Base-by-base conservation (phyloP, 208 protist species). In the Porcisia hertigi region DNA sequence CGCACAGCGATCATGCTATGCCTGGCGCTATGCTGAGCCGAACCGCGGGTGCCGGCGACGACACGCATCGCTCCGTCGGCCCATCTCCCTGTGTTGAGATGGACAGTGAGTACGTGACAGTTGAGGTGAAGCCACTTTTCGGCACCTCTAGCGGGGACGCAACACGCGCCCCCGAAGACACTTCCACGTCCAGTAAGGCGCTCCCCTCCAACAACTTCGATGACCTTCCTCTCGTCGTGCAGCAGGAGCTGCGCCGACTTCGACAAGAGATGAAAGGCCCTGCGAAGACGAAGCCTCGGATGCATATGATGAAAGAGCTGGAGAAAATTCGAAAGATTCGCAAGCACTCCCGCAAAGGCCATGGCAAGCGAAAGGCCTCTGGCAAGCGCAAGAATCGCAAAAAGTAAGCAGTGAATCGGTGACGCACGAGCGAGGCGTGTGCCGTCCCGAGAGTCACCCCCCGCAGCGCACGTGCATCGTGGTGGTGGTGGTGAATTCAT, bases 251-350 rank as follows among this genome's bases (percentile, higher is more conserved):
- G 77, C 76, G 83, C 23, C 85, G 88, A 0, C 86, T 97, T 20
- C 87, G 86, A 14, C 81, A 91, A 74, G 88, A 94, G 64, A 91
- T 76, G 14, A 95, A 94, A 70, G 93, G 93, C 0, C 89, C 93
- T 14, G 70, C 88, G 6, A 84, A 79, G 43, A 95, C 91, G 30
- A 93, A 92, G 77, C 73, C 93, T 57, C 87, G 84, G 54, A 12
- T 95, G 62, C 86, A 85, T 63, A 90, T 93, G 87, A 69, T 94
- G 86, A 95, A 95, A 81, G 91, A 94, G 81, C 82, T 97, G 59
- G 82, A 93, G 69, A 97, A 97, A 81, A 95, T 95, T 49, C 88
- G 88, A 9, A 95, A 95, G 83, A 97, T 97, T 57, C 86, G 86
- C 70, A 94, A 95, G 73, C 82, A 97, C 82, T 95, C 91, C 1